Evolutionary conservation across 108 stramenopile species (phyloP), one percentile per base, ranked within the genome.

Genomic region (Epipyxis sp.): DNA sequence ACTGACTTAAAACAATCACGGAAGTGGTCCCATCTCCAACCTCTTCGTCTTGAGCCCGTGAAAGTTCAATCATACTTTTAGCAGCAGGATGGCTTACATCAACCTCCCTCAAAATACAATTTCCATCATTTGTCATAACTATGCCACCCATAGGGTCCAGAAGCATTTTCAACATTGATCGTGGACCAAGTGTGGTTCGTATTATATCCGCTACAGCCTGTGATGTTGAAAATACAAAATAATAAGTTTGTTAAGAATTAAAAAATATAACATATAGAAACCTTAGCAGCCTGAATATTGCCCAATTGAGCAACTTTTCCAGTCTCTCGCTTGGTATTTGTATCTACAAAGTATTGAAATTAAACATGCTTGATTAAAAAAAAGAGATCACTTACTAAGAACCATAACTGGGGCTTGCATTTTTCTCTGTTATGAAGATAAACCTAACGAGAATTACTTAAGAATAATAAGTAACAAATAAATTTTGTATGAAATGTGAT

Each of bases 131-230:
- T 78, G 99, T 99, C 85, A 99, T 94, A 59, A 99, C 97, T 59
- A 99, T 97, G 59, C 97, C 96, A n/a, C 99, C 99, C 97, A 99
- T 98, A 59, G 98, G 97, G 90, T 99, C 98, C 76, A 97, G 76
- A 0, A 97, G 87, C 97, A 98, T 98, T 89, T 99, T 99, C 77
- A 99, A 93, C 97, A 98, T 98, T 40, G 94, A 93, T 29, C 92
- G 86, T 42, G 94, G 99, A 77, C 13, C 99, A 43, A 99, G 85
- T 1, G 97, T 99, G 40, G 97, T 98, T 44, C 99, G 91, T 71
- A 99, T 94, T 81, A 99, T 98, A 81, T 95, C 94, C 25, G 95
- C 45, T 27, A 89, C 87, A 1, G 88, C 88, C n/a, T n/a, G n/a
- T n/a, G n/a, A n/a, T n/a, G n/a, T n/a, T n/a, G n/a, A n/a, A n/a